phyloP scores from a whole-genome alignment of 2,329 filamentous ascomycete genomes.

The Pyrenophora teres region DNA sequence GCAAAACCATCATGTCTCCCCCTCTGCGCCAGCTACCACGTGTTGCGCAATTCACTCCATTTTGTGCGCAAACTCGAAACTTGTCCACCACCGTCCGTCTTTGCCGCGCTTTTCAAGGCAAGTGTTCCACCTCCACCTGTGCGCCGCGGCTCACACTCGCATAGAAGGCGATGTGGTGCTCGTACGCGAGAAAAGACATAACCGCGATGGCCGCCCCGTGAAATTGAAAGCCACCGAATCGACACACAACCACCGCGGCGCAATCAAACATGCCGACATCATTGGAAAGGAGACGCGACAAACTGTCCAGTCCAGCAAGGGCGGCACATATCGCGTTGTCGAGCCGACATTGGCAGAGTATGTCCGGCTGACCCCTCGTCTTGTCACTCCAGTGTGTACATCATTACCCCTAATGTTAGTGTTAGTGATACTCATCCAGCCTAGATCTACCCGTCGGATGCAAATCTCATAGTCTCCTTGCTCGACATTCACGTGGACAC shows the following conservation, averaged over 20 bases:
- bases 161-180: conserved; percentile 50
- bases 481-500: conserved; percentile 70
- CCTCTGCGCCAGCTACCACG: conserved; percentile 5
- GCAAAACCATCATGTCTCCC: conserved; percentile 26
- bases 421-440: conserved; percentile 10
- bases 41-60: not conserved
- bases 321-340: conserved; percentile 60
- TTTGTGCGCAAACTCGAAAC: conserved; percentile 6
- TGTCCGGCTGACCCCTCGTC: conserved; percentile 66
- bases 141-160: conserved; percentile 18
- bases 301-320: conserved; percentile 60
- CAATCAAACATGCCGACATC: conserved; percentile 59
- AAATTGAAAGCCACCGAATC: conserved; percentile 44
- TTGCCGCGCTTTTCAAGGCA: conserved; percentile 38
- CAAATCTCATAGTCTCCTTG: conserved; percentile 73
- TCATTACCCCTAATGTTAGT: not conserved
- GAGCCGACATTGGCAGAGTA: conserved; percentile 75
- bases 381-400: conserved; percentile 72
- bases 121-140: conserved; percentile 9
- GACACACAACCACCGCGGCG: conserved; percentile 54
- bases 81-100: conserved; percentile 28
- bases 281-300: conserved; percentile 68
- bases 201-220: conserved; percentile 47
- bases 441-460: conserved; percentile 75
- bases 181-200: conserved; percentile 48